Base-by-base conservation (phyloP, 345 rosid genomes). In the Bretschneidera sinensis region DNA sequence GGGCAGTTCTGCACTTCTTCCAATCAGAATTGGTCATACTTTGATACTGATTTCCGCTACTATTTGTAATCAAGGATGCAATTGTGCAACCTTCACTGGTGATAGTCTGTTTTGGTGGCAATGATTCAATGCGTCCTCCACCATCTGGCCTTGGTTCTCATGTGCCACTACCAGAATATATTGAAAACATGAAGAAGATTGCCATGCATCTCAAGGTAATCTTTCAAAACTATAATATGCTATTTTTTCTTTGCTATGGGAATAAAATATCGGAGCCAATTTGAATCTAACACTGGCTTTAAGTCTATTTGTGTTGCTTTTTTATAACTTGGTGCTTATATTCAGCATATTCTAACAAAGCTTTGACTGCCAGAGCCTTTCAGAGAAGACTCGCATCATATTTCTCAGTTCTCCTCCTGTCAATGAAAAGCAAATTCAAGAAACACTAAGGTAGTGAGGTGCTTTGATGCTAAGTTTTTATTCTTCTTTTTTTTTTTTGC, bases 51-150 rank as follows among this genome's bases (percentile, higher is more conserved):
- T 51, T 48, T 52, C 52, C 20, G 23, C 17, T 20, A 3, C 16
- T 60, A 1, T n/a, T 51, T 11, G 56, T 14, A 43, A 21, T 60
- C 48, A 69, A 92, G 98, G 83, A 83, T 67, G 88, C 85, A 74
- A 54, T 60, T 9, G 60, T 65, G 43, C 97, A 89, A 61, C 98
- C 98, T 49, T 74, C 91, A 5, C 67, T 92, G 79, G 96, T 92
- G 65, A 83, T 92, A 43, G 92, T 92, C 25, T 92, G 89, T 74
- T 89, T 92, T 28, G 97, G 98, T 58, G 98, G 98, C 51, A 92
- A 92, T 43, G 98, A 92, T 70, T 89, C 98, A 23, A 61, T 61
- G 80, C 71, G 52, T 23, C 83, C 94, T 65, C 79, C 76, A 57
- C 75, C 94, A 18, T 75, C 81, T 56, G 91, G 87, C 33, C 61